These are phyloP conservation scores for Fusarium lyarnte DNA, from an alignment of 2,329 filamentous ascomycete species.

Conservation along the genomic window DNA sequence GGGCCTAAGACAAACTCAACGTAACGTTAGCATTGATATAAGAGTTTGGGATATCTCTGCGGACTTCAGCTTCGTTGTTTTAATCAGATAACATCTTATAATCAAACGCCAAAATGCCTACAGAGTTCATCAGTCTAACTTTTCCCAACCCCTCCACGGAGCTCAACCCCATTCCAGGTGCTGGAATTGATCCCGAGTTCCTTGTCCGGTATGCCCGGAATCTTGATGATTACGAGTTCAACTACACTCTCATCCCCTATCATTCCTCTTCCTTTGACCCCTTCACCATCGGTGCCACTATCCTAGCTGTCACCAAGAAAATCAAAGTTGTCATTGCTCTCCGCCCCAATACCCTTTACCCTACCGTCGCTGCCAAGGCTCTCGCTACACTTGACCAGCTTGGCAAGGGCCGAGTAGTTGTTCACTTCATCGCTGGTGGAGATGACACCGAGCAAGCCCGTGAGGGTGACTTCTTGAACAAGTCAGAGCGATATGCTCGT, in stretches of 20 bases:
- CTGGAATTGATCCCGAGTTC: constrained; percentile 64
- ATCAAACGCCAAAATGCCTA: constrained; percentile 42
- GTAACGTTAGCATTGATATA: background rate
- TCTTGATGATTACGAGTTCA: constrained; percentile 68
- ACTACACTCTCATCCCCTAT: constrained; percentile 70
- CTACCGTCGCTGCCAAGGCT: constrained; percentile 69
- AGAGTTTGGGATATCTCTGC: background rate
- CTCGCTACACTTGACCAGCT: constrained; percentile 70
- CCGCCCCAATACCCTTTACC: constrained; percentile 66
- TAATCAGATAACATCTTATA: background rate
- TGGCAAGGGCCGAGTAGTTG: constrained; percentile 65
- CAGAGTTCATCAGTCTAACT: constrained; percentile 68
- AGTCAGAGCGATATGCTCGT: constrained; percentile 66
- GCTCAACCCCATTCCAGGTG: constrained; percentile 60
- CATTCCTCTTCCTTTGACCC: constrained; percentile 55
- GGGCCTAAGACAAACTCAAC: background rate
- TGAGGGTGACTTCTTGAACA: constrained; percentile 68
- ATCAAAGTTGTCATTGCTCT: constrained; percentile 70
- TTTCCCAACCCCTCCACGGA: constrained; percentile 67
- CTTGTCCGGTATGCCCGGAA: constrained; percentile 65
- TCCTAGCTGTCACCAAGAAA: constrained; percentile 65
- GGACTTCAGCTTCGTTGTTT: background rate
- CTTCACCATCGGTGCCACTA: constrained; percentile 68
- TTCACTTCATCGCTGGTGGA: constrained; percentile 71
- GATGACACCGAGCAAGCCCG: constrained; percentile 68